Conservation (phyloP, 768 basidiomycete genomes). For the Fomitopsis pulvina region DNA sequence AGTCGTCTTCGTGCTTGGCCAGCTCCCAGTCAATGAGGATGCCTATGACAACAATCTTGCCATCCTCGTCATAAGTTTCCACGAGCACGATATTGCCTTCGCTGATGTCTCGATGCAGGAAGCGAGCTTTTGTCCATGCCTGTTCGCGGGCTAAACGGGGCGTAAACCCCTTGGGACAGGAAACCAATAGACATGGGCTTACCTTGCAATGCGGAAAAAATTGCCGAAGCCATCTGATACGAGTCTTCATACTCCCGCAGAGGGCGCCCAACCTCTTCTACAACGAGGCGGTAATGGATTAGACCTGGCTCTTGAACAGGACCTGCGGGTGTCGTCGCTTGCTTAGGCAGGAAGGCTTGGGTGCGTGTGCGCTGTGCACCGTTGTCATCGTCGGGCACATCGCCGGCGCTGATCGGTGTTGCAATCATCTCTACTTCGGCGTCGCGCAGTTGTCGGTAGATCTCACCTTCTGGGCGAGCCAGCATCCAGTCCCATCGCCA, state of each 20-base stretch:
- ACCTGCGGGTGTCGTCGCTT: not conserved
- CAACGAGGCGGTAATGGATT: conserved; percentile 10
- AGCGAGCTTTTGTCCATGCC: not conserved
- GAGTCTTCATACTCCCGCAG: not conserved
- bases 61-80: not conserved
- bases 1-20: conserved; percentile 1
- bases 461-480: conserved; percentile 4
- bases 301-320: not conserved
- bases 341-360: not conserved
- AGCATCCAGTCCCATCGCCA: conserved; percentile 3
- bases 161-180: not conserved
- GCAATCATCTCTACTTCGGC: not conserved
- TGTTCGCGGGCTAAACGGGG: conserved; percentile 2
- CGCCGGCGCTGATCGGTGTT: not conserved
- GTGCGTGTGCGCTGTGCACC: not conserved
- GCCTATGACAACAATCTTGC: not conserved
- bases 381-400: not conserved
- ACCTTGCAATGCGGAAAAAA: not conserved
- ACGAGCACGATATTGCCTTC: conserved; percentile 3
- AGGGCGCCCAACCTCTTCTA: conserved; percentile 3
- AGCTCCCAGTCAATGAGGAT: conserved; percentile 7
- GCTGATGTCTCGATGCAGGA: conserved; percentile 9
- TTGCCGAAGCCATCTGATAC: not conserved
- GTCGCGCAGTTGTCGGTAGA: not conserved
- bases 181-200: not conserved